Evolutionary conservation across 1,284 basidiomycete species (phyloP).

Genomic region (Leccinum subatratum): DNA sequence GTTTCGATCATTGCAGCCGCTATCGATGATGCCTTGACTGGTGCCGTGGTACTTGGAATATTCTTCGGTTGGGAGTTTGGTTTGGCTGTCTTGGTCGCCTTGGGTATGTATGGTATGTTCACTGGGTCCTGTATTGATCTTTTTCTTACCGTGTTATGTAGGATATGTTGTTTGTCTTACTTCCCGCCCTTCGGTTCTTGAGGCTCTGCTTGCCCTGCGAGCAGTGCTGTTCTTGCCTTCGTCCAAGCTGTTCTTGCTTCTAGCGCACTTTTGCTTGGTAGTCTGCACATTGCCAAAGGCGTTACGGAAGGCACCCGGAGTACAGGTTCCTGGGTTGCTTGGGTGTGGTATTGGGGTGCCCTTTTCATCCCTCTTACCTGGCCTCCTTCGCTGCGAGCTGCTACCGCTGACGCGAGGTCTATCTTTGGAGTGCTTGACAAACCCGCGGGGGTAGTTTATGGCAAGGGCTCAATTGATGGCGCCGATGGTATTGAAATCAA

Average conservation of each 20-base stretch:
- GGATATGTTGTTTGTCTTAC: slow-evolving; percentile 18
- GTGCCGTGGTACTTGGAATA: slow-evolving; percentile 60
- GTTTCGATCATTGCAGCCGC: slow-evolving; percentile 77
- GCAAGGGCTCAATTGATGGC: slow-evolving; percentile 68
- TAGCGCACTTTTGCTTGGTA: slow-evolving; percentile 71
- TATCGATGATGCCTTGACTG: slow-evolving; percentile 71
- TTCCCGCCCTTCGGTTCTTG: slow-evolving; percentile 11
- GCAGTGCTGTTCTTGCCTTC: slow-evolving; percentile 59
- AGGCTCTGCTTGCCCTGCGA: slow-evolving; percentile 7
- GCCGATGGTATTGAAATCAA: slow-evolving; percentile 77
- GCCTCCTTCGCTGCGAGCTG: slow-evolving; percentile 21
- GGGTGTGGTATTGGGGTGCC: slow-evolving; percentile 31
- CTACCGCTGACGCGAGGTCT: slow-evolving; percentile 16
- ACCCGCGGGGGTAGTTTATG: slow-evolving; percentile 79
- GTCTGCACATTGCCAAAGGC: slow-evolving; percentile 34
- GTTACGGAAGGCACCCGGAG: slow-evolving; percentile 31
- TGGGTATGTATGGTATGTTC: slow-evolving; percentile 66
- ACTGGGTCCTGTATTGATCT: not conserved
- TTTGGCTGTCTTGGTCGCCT: slow-evolving; percentile 68
- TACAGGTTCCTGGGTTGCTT: slow-evolving; percentile 27
- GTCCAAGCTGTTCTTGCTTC: slow-evolving; percentile 78
- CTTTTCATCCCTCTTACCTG: slow-evolving; percentile 26
- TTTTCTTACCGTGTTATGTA: slow-evolving; percentile 5
- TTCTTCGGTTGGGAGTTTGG: slow-evolving; percentile 68
- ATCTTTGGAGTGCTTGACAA: slow-evolving; percentile 71